Evolutionary conservation across 2,329 filamentous ascomycete genomes (phyloP), one percentile per base, ranked within the genome.

Genomic region (Massarina eburnea): DNA sequence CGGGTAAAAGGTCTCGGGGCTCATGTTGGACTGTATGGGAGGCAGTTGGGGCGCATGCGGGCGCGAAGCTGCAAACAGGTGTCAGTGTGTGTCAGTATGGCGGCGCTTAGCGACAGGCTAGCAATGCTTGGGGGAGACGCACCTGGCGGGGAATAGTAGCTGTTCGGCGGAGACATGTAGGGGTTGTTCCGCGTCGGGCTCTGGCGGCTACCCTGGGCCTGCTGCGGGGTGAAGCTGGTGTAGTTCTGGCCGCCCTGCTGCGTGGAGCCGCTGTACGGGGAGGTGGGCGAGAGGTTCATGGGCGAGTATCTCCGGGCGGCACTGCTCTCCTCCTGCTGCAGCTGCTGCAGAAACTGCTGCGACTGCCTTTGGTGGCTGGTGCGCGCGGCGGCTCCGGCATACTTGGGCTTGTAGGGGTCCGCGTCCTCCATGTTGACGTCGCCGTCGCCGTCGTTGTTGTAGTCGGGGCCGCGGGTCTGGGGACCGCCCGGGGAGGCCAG

Each of bases 291-390:
- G 50, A 95, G 76, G 69, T 96, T 92, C 91, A 96, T 96, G 54
- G 92, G 94, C 37, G 92, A 97, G 73, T 97, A 97, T 66, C 91
- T 84, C 70, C 95, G 89, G 48, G 91, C 89, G 46, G 90, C 89
- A 40, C 89, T 80, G 34, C 90, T 94, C 48, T 88, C 84, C 64
- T 92, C 88, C 85, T 64, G 58, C 39, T 85, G 76, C 37, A 84
- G 22, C 55, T 85, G 84, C 40, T 85, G 76, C 37, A 84, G 73
- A 57, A 86, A 88, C 68, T 92, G 86, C 59, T 90, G 82, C 51
- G 82, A 89, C 49, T 83, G 77, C 58, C 92, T 84, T 62, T 90
- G 85, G 66, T 91, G 87, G 70, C 83, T 83, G 34, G 89, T 83
- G 57, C 89, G 84, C 73, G 90, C 83, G 49, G 88, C 82, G 71